Conservation (phyloP, 371 early-diverging fungal species). For the Basidiobolus meristosporus region DNA sequence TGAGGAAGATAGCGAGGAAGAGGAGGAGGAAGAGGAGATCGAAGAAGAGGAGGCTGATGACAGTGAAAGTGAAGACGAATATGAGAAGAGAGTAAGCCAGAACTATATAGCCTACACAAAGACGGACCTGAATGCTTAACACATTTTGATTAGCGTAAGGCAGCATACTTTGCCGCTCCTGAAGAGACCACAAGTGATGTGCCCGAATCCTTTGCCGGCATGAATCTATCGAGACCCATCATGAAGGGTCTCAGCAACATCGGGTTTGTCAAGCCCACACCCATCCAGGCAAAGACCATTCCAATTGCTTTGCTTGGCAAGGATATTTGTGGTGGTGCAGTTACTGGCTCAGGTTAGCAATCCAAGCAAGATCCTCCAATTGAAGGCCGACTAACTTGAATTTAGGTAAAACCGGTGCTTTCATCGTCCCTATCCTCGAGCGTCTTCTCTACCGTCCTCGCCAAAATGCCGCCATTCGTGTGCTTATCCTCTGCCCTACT, state of each 20-base stretch:
- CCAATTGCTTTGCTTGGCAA: constrained; percentile 93
- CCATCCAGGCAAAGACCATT: constrained; percentile 92
- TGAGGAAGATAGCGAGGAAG: constrained; percentile 11
- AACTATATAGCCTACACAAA: background rate
- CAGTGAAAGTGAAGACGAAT: constrained; percentile 9
- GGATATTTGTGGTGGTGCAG: constrained; percentile 98
- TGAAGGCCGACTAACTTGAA: background rate
- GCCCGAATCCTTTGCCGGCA: constrained; percentile 57
- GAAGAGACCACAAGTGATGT: constrained; percentile 20
- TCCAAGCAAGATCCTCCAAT: background rate
- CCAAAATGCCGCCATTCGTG: constrained; percentile 63
- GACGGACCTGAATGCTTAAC: background rate
- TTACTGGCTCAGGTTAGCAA: constrained; percentile 86
- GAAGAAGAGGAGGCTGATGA: constrained; percentile 15
- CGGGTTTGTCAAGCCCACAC: constrained; percentile 87
- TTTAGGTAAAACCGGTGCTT: constrained; percentile 87
- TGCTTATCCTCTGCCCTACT: constrained; percentile 96
- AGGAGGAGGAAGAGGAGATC: constrained; percentile 23
- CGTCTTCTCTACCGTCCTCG: constrained; percentile 79
- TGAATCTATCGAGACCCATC: constrained; percentile 90
- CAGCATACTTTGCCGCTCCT: constrained; percentile 53
- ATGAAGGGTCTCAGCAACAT: constrained; percentile 77
- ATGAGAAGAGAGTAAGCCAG: constrained; percentile 15
- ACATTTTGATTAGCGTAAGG: constrained; percentile 23
- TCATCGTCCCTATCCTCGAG: constrained; percentile 94